Evolutionary conservation across 1,284 basidiomycete species (phyloP), one percentile per base, ranked within the genome.

Genomic region (Waitea zeae): DNA sequence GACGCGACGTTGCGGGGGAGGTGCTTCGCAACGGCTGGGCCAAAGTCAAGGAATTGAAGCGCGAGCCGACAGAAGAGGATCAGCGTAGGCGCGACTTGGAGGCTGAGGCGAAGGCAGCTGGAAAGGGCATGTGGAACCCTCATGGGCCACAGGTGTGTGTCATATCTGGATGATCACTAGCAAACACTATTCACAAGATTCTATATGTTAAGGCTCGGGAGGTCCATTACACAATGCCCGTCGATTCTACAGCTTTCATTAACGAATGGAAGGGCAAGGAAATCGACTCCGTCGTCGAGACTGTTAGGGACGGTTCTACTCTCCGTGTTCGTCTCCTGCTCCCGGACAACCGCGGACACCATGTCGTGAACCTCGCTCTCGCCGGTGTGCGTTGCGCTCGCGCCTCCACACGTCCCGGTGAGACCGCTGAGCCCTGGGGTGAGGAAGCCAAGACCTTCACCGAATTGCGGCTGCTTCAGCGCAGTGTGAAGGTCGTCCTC

Each of bases 401-500:
- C 43, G 70, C 67, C 2, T 69, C 74, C 13, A 65, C 64, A 17
- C 79, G 78, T 45, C 78, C 75, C 38, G 80, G 78, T 17, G 86
- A 89, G 48, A 37, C 63, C 3, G 75, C 82, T 12, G 87, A 92
- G 52, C 70, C 66, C 27, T 88, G 71, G 66, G 80, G 73, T 39
- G 87, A 90, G 59, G 87, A 89, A 62, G 84, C 82, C 40, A 88
- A 81, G 58, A 90, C 81, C 61, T 98, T 97, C 58, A 84, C 83
- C 38, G 93, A 98, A 58, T 79, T 77, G 6, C 76, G 93, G 36
- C 67, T 98, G 18, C 68, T 98, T 22, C 93, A 97, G 56, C 77
- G 93, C 34, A 60, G 67, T 29, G 82, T 98, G 43, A 82, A 78
- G 41, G 82, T 95, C 14, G 70, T 81, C 31, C 72, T 97, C 20